phyloP scores from a whole-genome alignment of 495 filamentous ascomycete species.

The Bacidia rubella region DNA sequence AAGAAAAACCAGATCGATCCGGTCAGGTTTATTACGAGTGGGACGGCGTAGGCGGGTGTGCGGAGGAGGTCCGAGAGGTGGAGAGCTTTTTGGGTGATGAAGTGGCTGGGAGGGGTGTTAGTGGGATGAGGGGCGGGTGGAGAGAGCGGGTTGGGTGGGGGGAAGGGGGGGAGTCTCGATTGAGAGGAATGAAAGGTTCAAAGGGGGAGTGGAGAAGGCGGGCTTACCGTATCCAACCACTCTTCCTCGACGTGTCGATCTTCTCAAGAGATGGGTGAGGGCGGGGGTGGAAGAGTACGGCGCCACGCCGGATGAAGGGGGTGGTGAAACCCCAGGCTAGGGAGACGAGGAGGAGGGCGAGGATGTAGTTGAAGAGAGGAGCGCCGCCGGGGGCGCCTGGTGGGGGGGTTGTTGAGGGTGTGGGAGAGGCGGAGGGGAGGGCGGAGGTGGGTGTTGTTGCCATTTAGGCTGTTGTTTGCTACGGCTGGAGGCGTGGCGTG shows the following conservation, averaged over 20 bases:
- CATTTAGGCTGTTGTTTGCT: too few species aligned
- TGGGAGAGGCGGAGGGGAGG: too few species aligned
- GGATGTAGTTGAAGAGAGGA: constrained; percentile 70
- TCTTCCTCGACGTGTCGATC: constrained; percentile 5
- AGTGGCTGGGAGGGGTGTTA: constrained; percentile 38
- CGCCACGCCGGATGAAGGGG: constrained; percentile 45
- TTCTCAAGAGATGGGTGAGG: constrained; percentile 14
- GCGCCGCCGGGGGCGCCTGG: too few species aligned
- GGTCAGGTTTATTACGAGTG: constrained; percentile 78
- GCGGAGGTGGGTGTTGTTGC: constrained; percentile 18
- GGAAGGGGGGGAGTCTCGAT: not conserved
- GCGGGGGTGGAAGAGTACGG: constrained; percentile 31
- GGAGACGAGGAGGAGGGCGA: constrained; percentile 84
- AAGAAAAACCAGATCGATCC: constrained; percentile 97
- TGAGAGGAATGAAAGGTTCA: too few species aligned
- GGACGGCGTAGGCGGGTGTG: constrained; percentile 72
- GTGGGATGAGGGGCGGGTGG: not conserved
- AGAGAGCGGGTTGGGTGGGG: constrained; percentile 16
- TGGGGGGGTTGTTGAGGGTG: too few species aligned
- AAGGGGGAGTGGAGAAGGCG: too few species aligned
- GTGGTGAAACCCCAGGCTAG: constrained; percentile 66
- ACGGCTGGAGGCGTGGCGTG: too few species aligned
- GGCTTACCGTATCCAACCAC: constrained; percentile 13
- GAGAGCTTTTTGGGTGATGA: constrained; percentile 66
- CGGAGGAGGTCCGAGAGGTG: too few species aligned